A percentile compares a stretch with the other conserved stretches of the same genome.
phyloP scores from a whole-genome alignment of 305 asterid genomes.

The Fraxinus latifolia region DNA sequence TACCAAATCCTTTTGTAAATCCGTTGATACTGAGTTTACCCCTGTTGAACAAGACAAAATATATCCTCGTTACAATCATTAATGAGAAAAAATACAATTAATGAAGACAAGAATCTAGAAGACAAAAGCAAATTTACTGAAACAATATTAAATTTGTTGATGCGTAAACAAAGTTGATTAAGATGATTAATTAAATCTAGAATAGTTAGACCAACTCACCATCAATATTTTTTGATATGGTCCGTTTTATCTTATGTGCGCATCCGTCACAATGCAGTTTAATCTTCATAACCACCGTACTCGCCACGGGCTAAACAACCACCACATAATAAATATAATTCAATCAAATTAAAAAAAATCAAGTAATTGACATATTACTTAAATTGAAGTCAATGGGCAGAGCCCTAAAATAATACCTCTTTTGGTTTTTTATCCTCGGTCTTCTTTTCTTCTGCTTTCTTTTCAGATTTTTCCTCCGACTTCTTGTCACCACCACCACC shows the following conservation, averaged over 20 bases:
- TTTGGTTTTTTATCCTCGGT: constrained; percentile 41
- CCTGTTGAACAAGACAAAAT: constrained; percentile 34
- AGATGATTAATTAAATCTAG: background rate
- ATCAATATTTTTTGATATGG: constrained; percentile 46
- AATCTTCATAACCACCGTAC: constrained; percentile 55
- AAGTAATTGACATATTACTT: background rate
- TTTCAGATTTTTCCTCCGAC: constrained; percentile 34
- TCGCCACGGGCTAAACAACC: constrained; percentile 43
- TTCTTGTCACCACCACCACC: constrained; percentile 13
- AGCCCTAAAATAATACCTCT: constrained; percentile 40
- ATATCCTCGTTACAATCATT: background rate
- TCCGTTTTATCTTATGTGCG: constrained; percentile 57
- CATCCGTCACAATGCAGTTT: constrained; percentile 74
- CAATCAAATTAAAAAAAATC: background rate
- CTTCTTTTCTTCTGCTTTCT: constrained; percentile 39
- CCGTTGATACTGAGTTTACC: constrained; percentile 38
- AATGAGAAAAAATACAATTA: background rate
- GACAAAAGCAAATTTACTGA: background rate
- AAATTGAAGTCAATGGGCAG: background rate
- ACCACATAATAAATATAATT: constrained; percentile 1
- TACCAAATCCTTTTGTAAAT: constrained; percentile 55
- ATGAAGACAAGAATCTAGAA: background rate
- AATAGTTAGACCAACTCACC: constrained; percentile 43
- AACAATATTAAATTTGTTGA: background rate
- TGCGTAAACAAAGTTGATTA: background rate